Base-by-base conservation (phyloP, 2,329 filamentous ascomycete genomes). In the Chrysoporthe austroafricana region DNA sequence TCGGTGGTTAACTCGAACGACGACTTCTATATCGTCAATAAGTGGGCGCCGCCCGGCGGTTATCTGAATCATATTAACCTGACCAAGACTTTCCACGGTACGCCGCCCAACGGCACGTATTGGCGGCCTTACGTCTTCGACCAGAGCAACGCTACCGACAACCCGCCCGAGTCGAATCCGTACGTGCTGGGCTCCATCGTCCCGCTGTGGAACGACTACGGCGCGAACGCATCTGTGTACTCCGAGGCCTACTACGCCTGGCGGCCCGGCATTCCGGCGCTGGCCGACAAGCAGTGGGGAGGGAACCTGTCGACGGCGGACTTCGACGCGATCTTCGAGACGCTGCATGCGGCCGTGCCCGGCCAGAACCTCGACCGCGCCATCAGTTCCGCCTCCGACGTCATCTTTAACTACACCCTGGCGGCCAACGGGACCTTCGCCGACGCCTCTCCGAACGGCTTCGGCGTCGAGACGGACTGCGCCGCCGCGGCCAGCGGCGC, bases 121-220 rank as follows among this genome's bases (percentile, higher is more conserved):
- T 86, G 81, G 78, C 77, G 81, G 0, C 85, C 85, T 0, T 72
- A 82, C 65, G 78, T 86, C 62, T 86, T 86, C 70, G 83, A 86
- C 63, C 79, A 78, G 0, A 79, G 76, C 21, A 85, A 86, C 64
- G 74, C 76, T 0, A 81, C 80, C 0, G 80, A 85, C 63, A 86
- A 87, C 69, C 81, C 84, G 0, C 70, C 77, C 1, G 72, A 73
- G 9, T 70, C 77, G 3, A 79, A 78, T 43, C 76, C 79, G 0
- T 74, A 76, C 1, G 79, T 86, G 1, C 77, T 83, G 3, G 85
- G 85, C 0, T 79, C 83, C 34, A 79, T 87, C 39, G 77, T 80
- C 3, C 81, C 85, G 1, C 74, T 84, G 4, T 86, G 85, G 85
- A 86, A 86, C 67, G 85, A 87, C 69, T 85, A 83, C 62, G 85